Evolutionary conservation across 2,329 filamentous ascomycete genomes (phyloP).

Genomic region (Aspergillus quadrilineatus): DNA sequence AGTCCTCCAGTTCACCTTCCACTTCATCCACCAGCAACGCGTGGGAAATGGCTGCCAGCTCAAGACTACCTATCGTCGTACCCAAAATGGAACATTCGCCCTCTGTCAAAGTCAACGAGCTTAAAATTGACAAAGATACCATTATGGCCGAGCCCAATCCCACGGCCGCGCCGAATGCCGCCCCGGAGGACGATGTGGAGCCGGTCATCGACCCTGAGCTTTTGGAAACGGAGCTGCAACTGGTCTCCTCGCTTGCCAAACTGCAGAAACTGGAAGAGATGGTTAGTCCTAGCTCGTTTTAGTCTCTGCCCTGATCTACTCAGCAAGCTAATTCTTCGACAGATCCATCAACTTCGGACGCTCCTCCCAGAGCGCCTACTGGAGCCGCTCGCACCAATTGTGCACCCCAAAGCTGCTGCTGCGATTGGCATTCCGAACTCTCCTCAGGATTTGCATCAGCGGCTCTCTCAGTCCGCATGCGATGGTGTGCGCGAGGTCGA

Average conservation of each 20-base stretch:
- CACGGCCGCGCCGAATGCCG: not conserved
- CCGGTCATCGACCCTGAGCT: conserved; percentile 10
- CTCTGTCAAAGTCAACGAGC: not conserved
- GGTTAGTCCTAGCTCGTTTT: conserved; percentile 17
- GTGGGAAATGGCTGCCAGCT: conserved; percentile 9
- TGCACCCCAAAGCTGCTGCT: conserved; percentile 29
- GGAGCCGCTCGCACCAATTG: conserved; percentile 40
- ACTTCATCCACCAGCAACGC: not conserved
- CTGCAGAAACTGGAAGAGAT: conserved; percentile 41
- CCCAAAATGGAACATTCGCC: conserved; percentile 20
- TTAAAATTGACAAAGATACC: not conserved
- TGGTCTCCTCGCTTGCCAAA: conserved; percentile 42
- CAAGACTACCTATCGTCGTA: conserved; percentile 16
- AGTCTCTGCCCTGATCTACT: not conserved
- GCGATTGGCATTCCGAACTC: conserved; percentile 29
- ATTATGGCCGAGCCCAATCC: not conserved
- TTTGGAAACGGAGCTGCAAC: conserved; percentile 38
- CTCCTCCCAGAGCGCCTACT: conserved; percentile 43
- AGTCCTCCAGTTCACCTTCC: too few relatives aligned
- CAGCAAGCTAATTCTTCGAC: conserved; percentile 5
- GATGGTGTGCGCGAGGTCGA: conserved; percentile 38
- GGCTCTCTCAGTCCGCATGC: conserved; percentile 36
- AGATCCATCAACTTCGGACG: conserved; percentile 46
- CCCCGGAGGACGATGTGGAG: not conserved
- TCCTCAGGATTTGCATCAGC: conserved; percentile 36